Evolutionary conservation across 495 filamentous ascomycete species (phyloP), one percentile per base, ranked within the genome.

Genomic region (Terfezia claveryi): DNA sequence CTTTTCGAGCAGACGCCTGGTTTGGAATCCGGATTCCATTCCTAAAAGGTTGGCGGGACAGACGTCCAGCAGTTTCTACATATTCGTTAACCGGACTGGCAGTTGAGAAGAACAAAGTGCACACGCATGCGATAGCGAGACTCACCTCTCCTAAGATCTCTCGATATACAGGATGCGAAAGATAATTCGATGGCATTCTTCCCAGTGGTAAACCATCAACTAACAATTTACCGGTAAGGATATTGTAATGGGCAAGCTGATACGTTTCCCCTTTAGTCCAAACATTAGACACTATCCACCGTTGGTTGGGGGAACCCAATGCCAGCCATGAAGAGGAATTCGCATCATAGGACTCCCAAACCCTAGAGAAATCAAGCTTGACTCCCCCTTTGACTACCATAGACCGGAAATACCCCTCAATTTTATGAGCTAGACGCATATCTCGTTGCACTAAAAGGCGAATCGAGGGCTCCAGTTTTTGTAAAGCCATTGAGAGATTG

Each of bases 161-260:
- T 5, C 12, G 14, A 46, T 46, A 46, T 14, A 14, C 17, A 52
- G 70, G 53, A 69, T 76, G 70, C 3, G 53, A 38, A 38, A 71
- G 62, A 55, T 75, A 81, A 8, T 70, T 57, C 4, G 23, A 12
- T 0, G 78, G 78, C 0, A 79, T 68, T 23, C 72, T 69, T 14
- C 68, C 63, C 10, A 80, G 57, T 0, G 76, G 78, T 1, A 62
- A 58, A 1, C 76, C 76, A 55, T 80, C 69, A 16, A 82, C 69
- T 20, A 81, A 70, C 3, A 83, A 68, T 38, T 72, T 66, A 0
- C 76, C 76, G 2, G 68, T 75, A 17, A 82, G 61, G 5, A 79
- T 41, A 59, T 80, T 77, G 59, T 69, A 77, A 27, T 74, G 68
- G 3, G 80, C 68, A 1, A 5, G 14, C 17, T 46, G 41, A 32